These are phyloP conservation scores for Dictyostelium firmibasis DNA, from an alignment of 78 protist genomes.

Conservation along the genomic window DNA sequence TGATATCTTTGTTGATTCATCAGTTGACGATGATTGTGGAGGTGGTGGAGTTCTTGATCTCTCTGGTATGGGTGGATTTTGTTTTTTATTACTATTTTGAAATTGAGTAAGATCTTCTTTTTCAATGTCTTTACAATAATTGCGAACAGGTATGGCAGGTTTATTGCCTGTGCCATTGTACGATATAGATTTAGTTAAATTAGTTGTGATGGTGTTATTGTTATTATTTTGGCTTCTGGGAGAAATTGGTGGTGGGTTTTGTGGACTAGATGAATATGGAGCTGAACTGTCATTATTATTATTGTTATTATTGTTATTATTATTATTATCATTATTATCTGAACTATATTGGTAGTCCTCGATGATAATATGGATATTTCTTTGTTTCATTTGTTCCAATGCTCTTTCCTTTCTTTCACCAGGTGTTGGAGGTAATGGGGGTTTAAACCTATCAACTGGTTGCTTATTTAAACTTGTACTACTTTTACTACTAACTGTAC, in stretches of 20 bases:
- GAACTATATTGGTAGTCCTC: not conserved
- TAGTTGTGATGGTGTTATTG: not conserved
- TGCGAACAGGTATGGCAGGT: not conserved
- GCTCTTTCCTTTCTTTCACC: conserved; percentile 56
- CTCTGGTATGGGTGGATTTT: not conserved
- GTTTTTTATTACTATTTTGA: not conserved
- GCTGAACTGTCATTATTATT: not conserved
- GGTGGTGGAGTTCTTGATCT: not conserved
- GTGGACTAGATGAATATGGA: not conserved
- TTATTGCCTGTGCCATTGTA: not conserved
- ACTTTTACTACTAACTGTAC: not conserved
- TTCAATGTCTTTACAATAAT: not conserved
- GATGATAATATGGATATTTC: conserved; percentile 27
- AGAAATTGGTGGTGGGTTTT: not conserved
- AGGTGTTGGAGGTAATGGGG: conserved; percentile 69
- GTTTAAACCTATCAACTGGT: not conserved
- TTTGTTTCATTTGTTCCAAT: conserved; percentile 54
- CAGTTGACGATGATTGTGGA: not conserved
- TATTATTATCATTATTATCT: not conserved
- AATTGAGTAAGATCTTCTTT: not conserved
- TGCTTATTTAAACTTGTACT: not conserved
- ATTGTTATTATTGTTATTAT: not conserved
- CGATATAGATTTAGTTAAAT: not conserved
- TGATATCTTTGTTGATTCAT: not conserved
- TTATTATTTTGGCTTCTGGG: not conserved